Evolutionary conservation across 225 moss, liverwort and hornwort species (phyloP).

Genomic region (Pleurozium schreberi): DNA sequence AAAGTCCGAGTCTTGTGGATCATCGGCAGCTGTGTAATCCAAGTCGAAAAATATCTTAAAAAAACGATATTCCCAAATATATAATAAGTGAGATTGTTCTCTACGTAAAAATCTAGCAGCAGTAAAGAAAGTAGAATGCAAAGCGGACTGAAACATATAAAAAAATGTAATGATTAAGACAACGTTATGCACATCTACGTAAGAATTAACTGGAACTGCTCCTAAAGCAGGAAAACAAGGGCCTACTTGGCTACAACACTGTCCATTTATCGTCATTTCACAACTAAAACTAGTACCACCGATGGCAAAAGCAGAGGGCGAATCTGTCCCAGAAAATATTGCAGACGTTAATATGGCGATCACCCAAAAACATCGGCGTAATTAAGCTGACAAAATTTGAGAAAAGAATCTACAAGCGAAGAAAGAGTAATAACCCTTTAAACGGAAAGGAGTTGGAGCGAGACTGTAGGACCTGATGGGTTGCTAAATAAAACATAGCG

Average conservation of each 20-base stretch:
- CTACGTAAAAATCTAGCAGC: not conserved
- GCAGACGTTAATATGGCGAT: not conserved
- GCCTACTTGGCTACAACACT: not conserved
- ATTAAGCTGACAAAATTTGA: not conserved
- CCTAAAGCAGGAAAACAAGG: not conserved
- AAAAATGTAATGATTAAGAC: not conserved
- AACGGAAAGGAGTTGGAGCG: not conserved
- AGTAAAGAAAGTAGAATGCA: not conserved
- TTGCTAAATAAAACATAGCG: not conserved
- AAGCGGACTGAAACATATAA: not conserved
- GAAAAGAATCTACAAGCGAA: not conserved
- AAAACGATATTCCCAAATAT: not conserved
- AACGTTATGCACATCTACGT: not conserved
- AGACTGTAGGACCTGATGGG: not conserved
- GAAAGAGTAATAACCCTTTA: not conserved
- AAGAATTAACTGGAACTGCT: not conserved
- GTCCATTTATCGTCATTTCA: not conserved
- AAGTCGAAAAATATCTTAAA: constrained; percentile 9
- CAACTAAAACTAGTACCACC: not conserved
- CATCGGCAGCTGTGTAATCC: constrained; percentile 47
- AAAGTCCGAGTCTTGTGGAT: constrained; percentile 59
- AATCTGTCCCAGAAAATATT: not conserved
- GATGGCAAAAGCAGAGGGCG: not conserved
- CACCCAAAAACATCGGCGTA: not conserved
- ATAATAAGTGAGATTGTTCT: not conserved